Evolutionary conservation across 352 stramenopile genomes (phyloP).

Genomic region (Phytophthora pseudosyringae): DNA sequence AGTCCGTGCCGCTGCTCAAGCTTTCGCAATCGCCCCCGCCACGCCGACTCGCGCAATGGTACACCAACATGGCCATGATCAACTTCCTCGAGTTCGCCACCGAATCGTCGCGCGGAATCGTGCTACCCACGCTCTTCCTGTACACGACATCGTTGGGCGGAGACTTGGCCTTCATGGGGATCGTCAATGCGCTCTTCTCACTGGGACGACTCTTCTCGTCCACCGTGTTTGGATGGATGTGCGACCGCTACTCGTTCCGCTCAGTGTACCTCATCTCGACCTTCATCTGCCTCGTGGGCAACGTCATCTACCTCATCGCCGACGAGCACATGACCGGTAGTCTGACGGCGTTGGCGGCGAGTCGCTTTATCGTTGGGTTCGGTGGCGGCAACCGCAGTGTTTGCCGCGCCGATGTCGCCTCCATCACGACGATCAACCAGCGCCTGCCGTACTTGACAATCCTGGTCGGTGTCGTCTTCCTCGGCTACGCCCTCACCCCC

Average conservation of each 20-base stretch:
- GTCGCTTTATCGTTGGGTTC: slow-evolving; percentile 78
- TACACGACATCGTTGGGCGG: slow-evolving; percentile 80
- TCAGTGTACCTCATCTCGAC: slow-evolving; percentile 82
- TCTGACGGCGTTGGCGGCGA: slow-evolving; percentile 53
- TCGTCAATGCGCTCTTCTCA: slow-evolving; percentile 79
- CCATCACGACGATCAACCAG: slow-evolving; percentile 73
- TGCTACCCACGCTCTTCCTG: slow-evolving; percentile 81
- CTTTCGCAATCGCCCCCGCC: slow-evolving; percentile 39
- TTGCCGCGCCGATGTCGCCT: slow-evolving; percentile 72
- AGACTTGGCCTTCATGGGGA: slow-evolving; percentile 72
- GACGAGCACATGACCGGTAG: slow-evolving; percentile 65
- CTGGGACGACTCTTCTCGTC: slow-evolving; percentile 77
- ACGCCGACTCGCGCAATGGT: slow-evolving; percentile 52
- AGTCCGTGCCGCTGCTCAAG: slow-evolving; percentile 36
- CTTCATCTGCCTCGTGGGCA: slow-evolving; percentile 65
- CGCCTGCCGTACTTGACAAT: slow-evolving; percentile 76
- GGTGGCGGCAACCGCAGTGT: slow-evolving; percentile 77
- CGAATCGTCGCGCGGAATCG: slow-evolving; percentile 72
- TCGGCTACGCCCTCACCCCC: slow-evolving; percentile 72
- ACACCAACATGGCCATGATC: slow-evolving; percentile 78
- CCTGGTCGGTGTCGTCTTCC: slow-evolving; percentile 73
- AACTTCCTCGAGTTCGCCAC: slow-evolving; percentile 85
- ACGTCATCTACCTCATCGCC: slow-evolving; percentile 77
- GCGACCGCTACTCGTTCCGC: slow-evolving; percentile 79
- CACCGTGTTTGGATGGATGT: slow-evolving; percentile 82